Base-by-base conservation (phyloP, 208 protist species). In the Crithidia fasciculata region DNA sequence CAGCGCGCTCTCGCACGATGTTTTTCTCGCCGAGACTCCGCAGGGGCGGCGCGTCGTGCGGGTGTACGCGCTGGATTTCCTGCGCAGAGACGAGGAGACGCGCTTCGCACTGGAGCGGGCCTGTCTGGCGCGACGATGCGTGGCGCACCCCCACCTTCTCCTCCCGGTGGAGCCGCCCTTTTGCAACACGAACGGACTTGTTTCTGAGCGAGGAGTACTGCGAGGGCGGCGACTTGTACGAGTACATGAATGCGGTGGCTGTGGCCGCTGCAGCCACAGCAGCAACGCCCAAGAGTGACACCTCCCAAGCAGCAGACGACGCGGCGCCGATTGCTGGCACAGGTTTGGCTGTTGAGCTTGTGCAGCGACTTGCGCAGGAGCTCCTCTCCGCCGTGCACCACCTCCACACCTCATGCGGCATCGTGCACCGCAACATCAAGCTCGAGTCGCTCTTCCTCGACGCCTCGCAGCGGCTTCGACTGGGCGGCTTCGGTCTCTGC, bases 381-480 rank as follows among this genome's bases (percentile, higher is more conserved):
- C 55, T 96, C 45, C 72, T 93, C 65, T 60, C 72, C 15, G 86
- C 74, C 0, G 50, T 96, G 19, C 28, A 78, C 12, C 80, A 89
- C 69, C 78, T 92, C 8, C 91, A 96, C 72, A 75, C 63, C 5
- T 64, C 45, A 16, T 88, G 79, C 59, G 80, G 88, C 39, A 59
- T 94, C 12, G 80, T 73, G 6, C 91, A 96, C 78, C 89, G 91
- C 37, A 88, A 90, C 76, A 83, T 96, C 19, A 92, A 90, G 60
- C 81, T 96, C 3, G 89, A 96, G 63, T 87, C 75, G 39, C 81
- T 96, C 19, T 83, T 88, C 66, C 68, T 92, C 0, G 84, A 93
- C 45, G 71, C 69, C 2, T 69, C 71, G 41, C 82, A 80, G 68
- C 62, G 74, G 37, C 71, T 90, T 4, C 86, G 80, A n/a, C 72